A percentile compares a stretch with the other conserved stretches of the same genome.
Evolutionary conservation across 495 filamentous ascomycete genomes (phyloP).

Genomic region (Patellaria atrata): DNA sequence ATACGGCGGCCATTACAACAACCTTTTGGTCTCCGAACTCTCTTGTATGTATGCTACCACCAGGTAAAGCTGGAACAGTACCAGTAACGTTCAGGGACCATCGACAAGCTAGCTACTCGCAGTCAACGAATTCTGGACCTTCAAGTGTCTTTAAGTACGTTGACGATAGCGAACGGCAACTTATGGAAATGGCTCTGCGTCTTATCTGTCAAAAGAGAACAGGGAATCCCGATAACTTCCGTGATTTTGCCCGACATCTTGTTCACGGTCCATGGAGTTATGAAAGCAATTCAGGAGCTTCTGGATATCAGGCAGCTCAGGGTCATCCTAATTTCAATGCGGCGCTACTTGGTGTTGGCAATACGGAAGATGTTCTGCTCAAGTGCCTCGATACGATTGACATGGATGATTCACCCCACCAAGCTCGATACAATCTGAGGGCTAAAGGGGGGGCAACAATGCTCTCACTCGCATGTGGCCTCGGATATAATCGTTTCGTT

Average conservation of each 20-base stretch:
- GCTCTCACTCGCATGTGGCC: constrained; percentile 63
- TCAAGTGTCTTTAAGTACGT: constrained; percentile 57
- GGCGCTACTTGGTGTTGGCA: constrained; percentile 15
- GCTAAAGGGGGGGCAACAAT: constrained; percentile 60
- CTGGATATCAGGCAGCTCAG: background rate
- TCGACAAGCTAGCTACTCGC: constrained; percentile 34
- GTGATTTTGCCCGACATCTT: too few relatives aligned
- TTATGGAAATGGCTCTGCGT: constrained; percentile 12
- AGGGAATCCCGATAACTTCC: too few relatives aligned
- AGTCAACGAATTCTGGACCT: constrained; percentile 27
- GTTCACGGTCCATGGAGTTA: background rate
- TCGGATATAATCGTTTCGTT: constrained; percentile 62
- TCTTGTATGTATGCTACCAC: constrained; percentile 73
- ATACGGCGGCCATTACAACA: constrained; percentile 59
- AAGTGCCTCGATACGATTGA: constrained; percentile 65
- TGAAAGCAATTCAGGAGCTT: background rate
- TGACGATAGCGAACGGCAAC: constrained; percentile 53
- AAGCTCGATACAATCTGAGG: constrained; percentile 47
- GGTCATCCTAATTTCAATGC: constrained; percentile 16
- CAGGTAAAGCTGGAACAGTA: constrained; percentile 52
- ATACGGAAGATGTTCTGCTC: constrained; percentile 58
- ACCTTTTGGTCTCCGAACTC: constrained; percentile 71
- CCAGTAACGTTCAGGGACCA: constrained; percentile 58
- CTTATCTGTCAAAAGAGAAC: constrained; percentile 8
- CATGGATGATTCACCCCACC: constrained; percentile 54